Percentiles rank a stretch among this genome's conserved stretches.
Conservation (phyloP, 2,329 filamentous ascomycete species). For the Sclerotinia minor region DNA sequence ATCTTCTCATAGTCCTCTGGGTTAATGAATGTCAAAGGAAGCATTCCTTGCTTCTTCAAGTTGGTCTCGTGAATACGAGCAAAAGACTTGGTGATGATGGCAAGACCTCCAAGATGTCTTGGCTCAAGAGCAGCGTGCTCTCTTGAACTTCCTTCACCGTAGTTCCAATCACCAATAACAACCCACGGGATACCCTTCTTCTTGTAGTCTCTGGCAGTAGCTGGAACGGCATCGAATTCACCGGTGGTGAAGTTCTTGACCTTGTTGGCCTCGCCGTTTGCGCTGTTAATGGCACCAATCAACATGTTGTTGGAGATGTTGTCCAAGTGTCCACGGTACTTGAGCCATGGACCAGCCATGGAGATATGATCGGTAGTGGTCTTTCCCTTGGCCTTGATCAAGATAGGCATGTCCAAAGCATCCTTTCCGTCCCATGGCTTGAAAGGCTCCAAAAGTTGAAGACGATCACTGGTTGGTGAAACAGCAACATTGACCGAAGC, state of each 20-base stretch:
- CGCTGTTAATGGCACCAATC: slow-evolving; percentile 94
- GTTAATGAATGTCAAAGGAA: slow-evolving; percentile 92
- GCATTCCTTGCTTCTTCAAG: slow-evolving; percentile 99
- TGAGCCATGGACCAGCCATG: slow-evolving; percentile 95
- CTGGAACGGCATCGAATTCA: slow-evolving; percentile 84
- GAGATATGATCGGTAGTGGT: slow-evolving; percentile 97
- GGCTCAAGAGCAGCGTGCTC: slow-evolving; percentile 98
- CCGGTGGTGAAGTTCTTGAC: slow-evolving; percentile 86
- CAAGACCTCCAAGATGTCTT: slow-evolving; percentile 92
- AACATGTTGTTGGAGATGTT: slow-evolving; percentile 99
- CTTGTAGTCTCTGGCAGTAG: slow-evolving; percentile 98
- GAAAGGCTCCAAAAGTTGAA: slow-evolving; percentile 89
- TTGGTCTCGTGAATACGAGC: slow-evolving; percentile 99
- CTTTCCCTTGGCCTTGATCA: slow-evolving; percentile 97
- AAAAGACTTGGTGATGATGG: slow-evolving; percentile 93
- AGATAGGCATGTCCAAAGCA: slow-evolving; percentile 76
- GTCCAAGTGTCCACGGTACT: slow-evolving; percentile 98
- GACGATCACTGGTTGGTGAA: slow-evolving; percentile 85
- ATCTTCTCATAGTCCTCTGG: slow-evolving; percentile 98
- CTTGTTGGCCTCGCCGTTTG: slow-evolving; percentile 97
- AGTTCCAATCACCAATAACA: slow-evolving; percentile 99
- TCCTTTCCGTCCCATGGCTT: slow-evolving; percentile 90
- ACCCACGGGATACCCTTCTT: slow-evolving; percentile 94
- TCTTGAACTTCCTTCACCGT: slow-evolving; percentile 95
- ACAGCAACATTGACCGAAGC: slow-evolving; percentile 73